Evolutionary conservation across 495 filamentous ascomycete species (phyloP).

Genomic region (Xylaria castorea): DNA sequence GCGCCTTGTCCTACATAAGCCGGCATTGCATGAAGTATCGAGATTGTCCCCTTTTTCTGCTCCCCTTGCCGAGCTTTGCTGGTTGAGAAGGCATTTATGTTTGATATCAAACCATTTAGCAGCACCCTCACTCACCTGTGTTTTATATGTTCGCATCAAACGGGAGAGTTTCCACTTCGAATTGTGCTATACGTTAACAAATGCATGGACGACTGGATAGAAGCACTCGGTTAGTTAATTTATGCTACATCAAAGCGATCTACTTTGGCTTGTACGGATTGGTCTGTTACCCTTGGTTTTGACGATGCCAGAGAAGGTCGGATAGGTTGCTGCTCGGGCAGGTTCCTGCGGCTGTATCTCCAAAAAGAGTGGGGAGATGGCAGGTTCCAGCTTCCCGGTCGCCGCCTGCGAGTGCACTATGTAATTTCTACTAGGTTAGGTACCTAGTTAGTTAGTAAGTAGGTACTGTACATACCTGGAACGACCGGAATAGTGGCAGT

Average conservation of each 20-base stretch:
- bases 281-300: no score
- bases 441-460: background rate
- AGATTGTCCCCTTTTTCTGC: background rate
- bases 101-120: background rate
- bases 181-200: background rate
- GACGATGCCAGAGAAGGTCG: no score
- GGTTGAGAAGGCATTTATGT: background rate
- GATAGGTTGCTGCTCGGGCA: background rate
- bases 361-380: conserved; percentile 3
- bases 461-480: background rate
- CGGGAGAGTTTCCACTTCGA: background rate
- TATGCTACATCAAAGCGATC: background rate
- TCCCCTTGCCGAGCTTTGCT: background rate
- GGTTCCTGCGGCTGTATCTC: background rate
- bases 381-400: background rate
- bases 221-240: background rate
- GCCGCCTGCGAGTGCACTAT: background rate
- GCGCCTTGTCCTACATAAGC: background rate
- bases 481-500: conserved; percentile 12
- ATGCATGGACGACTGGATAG: no score
- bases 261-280: no score
- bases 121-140: background rate
- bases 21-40: background rate
- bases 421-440: background rate
- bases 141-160: background rate